These are phyloP conservation scores for Metschnikowia koreensis DNA, from an alignment of 805 yeast genomes.

Conservation along the genomic window DNA sequence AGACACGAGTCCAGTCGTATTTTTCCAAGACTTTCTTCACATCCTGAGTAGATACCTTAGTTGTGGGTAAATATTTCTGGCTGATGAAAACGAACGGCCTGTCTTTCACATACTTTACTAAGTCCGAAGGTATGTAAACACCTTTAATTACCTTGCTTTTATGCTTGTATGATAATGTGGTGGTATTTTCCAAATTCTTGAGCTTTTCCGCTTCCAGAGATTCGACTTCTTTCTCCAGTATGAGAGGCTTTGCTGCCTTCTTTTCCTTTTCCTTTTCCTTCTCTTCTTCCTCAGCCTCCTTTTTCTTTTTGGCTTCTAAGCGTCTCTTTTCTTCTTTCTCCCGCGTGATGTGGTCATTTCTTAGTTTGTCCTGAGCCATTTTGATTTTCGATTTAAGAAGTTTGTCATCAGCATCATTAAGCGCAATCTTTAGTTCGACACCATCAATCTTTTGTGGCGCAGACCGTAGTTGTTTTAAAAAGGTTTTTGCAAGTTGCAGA, in stretches of 20 bases:
- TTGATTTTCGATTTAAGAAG: constrained; percentile 31
- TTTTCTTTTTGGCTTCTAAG: constrained; percentile 10
- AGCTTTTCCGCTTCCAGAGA: constrained; percentile 4
- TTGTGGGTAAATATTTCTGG: constrained; percentile 48
- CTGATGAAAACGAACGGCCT: constrained; percentile 59
- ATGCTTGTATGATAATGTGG: constrained; percentile 32
- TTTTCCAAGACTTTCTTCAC: constrained; percentile 56
- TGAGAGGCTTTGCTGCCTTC: not conserved
- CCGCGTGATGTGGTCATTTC: constrained; percentile 23
- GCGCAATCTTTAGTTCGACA: constrained; percentile 48
- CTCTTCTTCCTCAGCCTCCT: constrained; percentile 8
- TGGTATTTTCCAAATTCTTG: constrained; percentile 23
- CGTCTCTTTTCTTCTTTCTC: constrained; percentile 36
- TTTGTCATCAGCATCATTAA: constrained; percentile 47
- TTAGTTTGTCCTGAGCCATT: constrained; percentile 30
- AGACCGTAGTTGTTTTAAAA: constrained; percentile 25
- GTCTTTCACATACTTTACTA: constrained; percentile 49
- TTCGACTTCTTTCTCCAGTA: not conserved
- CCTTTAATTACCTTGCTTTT: constrained; percentile 33
- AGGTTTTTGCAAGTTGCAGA: constrained; percentile 32
- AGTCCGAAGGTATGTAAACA: constrained; percentile 46
- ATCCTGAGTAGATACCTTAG: constrained; percentile 50
- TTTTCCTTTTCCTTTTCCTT: constrained; percentile 10
- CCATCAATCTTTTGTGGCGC: constrained; percentile 49
- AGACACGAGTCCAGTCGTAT: constrained; percentile 64